phyloP scores from a whole-genome alignment of 2,329 filamentous ascomycete genomes.

The Cercospora citrullina region DNA sequence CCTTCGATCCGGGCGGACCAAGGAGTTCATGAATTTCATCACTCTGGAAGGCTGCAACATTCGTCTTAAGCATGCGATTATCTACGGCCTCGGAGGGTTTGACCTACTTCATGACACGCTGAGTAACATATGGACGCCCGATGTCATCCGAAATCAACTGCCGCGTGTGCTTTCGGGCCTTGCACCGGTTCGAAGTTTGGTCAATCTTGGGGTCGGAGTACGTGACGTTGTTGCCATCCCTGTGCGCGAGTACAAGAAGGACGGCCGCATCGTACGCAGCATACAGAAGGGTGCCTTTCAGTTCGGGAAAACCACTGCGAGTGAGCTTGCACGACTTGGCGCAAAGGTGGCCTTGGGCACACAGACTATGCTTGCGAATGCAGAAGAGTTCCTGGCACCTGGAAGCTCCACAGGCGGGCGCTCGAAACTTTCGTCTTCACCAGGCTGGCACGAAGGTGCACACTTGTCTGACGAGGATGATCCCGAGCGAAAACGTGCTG shows the following conservation, averaged over 20 bases:
- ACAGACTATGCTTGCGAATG: slow-evolving; percentile 85
- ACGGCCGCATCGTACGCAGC: slow-evolving; percentile 86
- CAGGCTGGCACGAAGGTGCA: slow-evolving; percentile 46
- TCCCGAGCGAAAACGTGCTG: slow-evolving; percentile 71
- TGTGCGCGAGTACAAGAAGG: slow-evolving; percentile 88
- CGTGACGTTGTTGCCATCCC: slow-evolving; percentile 85
- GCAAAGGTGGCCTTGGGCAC: slow-evolving; percentile 94
- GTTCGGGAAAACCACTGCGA: slow-evolving; percentile 91
- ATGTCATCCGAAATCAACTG: slow-evolving; percentile 85
- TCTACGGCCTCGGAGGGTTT: slow-evolving; percentile 89
- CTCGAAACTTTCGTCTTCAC: slow-evolving; percentile 25
- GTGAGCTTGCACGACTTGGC: slow-evolving; percentile 88
- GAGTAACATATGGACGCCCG: slow-evolving; percentile 95
- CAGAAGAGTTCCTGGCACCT: slow-evolving; percentile 71
- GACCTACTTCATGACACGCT: slow-evolving; percentile 85
- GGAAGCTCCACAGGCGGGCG: slow-evolving; percentile 24
- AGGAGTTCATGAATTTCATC: slow-evolving; percentile 98
- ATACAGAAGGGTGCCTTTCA: slow-evolving; percentile 86
- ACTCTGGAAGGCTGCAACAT: slow-evolving; percentile 87
- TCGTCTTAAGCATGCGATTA: slow-evolving; percentile 81
- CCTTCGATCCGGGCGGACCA: slow-evolving; percentile 87
- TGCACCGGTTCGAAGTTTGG: slow-evolving; percentile 83
- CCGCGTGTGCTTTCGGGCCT: slow-evolving; percentile 85
- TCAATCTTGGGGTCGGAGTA: slow-evolving; percentile 86
- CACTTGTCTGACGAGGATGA: slow-evolving; percentile 60